Conservation (phyloP, 108 stramenopile species). For the Cyclotella sp. region DNA sequence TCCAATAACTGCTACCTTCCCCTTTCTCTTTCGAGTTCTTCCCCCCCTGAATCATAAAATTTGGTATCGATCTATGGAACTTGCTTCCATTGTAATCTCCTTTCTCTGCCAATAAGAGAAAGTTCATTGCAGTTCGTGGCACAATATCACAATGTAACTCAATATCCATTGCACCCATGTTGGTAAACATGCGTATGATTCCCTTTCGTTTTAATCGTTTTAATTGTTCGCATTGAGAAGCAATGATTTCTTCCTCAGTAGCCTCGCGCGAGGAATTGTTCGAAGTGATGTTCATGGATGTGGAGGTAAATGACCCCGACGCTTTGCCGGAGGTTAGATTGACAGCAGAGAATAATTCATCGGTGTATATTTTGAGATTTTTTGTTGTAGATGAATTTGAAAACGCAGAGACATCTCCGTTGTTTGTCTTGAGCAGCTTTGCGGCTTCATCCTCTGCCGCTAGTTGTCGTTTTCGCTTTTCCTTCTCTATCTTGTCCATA, state of each 20-base stretch:
- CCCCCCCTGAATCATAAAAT: slow-evolving; percentile 97
- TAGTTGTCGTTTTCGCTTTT: slow-evolving; percentile 52
- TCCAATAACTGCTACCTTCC: slow-evolving; percentile 88
- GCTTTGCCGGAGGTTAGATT: slow-evolving; percentile 73
- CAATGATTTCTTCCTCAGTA: slow-evolving; percentile 87
- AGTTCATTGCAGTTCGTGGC: slow-evolving; percentile 93
- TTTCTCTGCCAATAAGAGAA: slow-evolving; percentile 83
- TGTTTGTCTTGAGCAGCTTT: slow-evolving; percentile 30
- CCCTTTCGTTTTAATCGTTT: slow-evolving; percentile 86
- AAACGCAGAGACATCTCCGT: neutral
- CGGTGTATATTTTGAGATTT: slow-evolving; percentile 58
- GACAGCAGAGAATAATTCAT: slow-evolving; percentile 67
- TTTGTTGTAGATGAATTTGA: slow-evolving; percentile 16
- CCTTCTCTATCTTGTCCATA: slow-evolving; percentile 76
- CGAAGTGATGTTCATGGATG: slow-evolving; percentile 57
- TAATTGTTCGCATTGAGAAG: slow-evolving; percentile 77
- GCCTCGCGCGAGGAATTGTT: slow-evolving; percentile 73
- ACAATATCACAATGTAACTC: slow-evolving; percentile 94
- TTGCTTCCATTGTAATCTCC: slow-evolving; percentile 87
- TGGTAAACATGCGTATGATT: slow-evolving; percentile 85
- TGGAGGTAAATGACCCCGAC: slow-evolving; percentile 81
- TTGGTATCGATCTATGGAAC: slow-evolving; percentile 92
- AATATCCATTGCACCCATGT: slow-evolving; percentile 85
- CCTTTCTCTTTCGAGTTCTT: slow-evolving; percentile 61
- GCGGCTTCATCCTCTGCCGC: slow-evolving; percentile 40